Evolutionary conservation across 768 basidiomycete species (phyloP).

Genomic region (Suillus decipiens): DNA sequence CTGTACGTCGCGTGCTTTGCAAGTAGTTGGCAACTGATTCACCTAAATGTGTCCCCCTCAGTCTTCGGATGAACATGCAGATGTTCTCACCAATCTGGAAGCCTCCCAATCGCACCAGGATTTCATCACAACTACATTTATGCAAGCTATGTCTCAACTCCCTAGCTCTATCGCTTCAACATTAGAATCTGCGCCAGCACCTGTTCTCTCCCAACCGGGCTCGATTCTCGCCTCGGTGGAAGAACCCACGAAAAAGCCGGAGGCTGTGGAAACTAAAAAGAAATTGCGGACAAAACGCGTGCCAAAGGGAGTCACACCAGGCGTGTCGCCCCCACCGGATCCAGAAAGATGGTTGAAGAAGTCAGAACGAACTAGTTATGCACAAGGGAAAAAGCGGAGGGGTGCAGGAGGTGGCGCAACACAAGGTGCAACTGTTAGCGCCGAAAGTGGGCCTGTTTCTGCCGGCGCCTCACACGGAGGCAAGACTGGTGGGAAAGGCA

Average conservation of each 20-base stretch:
- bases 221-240: constrained; percentile 28
- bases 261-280: constrained; percentile 39
- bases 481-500: constrained; percentile 42
- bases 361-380: constrained; percentile 67
- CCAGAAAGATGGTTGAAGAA: constrained; percentile 91
- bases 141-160: constrained; percentile 61
- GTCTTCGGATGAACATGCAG: constrained; percentile 86
- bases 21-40: not conserved
- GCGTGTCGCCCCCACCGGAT: constrained; percentile 81
- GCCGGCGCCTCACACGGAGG: constrained; percentile 31
- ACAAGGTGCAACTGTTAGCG: constrained; percentile 51
- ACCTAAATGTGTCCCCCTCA: constrained; percentile 30
- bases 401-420: constrained; percentile 63
- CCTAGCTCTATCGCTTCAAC: constrained; percentile 50
- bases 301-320: constrained; percentile 73
- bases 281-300: constrained; percentile 67
- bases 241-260: constrained; percentile 36
- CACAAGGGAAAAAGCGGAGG: constrained; percentile 51
- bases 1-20: constrained; percentile 48
- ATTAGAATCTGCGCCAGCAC: constrained; percentile 66
- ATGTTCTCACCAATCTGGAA: constrained; percentile 82
- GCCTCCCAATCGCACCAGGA: constrained; percentile 83
- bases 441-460: constrained; percentile 23
- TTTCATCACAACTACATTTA: constrained; percentile 74
- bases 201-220: constrained; percentile 40